phyloP scores from a whole-genome alignment of 169 alveolate genomes.

The Neospora caninum region DNA sequence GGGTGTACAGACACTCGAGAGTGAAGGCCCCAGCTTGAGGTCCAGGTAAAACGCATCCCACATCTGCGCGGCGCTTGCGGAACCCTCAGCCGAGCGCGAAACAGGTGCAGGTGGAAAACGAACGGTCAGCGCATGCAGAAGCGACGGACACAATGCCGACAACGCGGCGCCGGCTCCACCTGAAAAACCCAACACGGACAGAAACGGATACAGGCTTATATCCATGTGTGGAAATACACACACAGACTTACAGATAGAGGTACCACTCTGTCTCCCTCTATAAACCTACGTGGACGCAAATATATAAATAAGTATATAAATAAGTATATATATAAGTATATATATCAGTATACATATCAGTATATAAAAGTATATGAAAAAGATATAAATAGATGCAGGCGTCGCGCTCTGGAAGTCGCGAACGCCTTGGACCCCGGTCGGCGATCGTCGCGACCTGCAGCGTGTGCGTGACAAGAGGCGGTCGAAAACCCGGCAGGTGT shows the following conservation, averaged over 20 bases:
- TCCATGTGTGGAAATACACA: too few relatives aligned
- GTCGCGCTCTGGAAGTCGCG: too few relatives aligned
- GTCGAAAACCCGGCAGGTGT: too few relatives aligned
- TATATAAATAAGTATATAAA: background rate
- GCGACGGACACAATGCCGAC: background rate
- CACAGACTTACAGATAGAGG: too few relatives aligned
- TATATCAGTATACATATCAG: background rate
- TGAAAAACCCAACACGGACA: background rate
- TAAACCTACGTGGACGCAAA: background rate
- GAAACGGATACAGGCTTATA: too few relatives aligned
- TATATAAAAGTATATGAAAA: too few relatives aligned
- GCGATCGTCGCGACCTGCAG: too few relatives aligned
- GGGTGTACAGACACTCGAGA: constrained; percentile 23
- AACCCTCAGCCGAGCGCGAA: background rate
- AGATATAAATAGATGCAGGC: too few relatives aligned
- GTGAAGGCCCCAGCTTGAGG: background rate
- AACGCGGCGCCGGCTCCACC: constrained; percentile 1
- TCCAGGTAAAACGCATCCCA: constrained; percentile 10
- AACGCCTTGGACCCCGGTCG: too few relatives aligned
- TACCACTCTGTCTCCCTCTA: too few relatives aligned
- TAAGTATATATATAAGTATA: background rate
- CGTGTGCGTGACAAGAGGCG: too few relatives aligned
- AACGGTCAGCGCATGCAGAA: background rate
- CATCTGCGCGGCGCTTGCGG: background rate
- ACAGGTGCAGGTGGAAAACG: constrained; percentile 10